These are phyloP conservation scores for Sanghuangporus sanghuang DNA, from an alignment of 1,284 basidiomycete species.

Conservation along the genomic window DNA sequence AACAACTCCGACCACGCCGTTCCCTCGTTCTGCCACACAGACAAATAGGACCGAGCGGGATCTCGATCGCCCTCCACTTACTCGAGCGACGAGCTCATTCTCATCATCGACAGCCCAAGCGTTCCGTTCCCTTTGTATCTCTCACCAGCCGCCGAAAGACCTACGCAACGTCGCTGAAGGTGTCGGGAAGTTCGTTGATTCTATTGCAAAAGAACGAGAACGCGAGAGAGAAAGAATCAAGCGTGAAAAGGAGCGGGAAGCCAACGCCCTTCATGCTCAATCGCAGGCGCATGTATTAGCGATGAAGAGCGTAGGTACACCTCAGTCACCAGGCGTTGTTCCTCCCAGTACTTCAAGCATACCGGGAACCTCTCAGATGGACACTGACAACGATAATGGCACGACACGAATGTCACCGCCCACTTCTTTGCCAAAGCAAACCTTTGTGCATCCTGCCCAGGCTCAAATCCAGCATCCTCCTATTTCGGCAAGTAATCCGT, in stretches of 20 bases:
- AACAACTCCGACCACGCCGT: constrained; percentile 24
- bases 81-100: constrained; percentile 35
- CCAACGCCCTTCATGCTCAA: not conserved
- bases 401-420: not conserved
- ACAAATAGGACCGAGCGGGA: not conserved
- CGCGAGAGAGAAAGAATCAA: constrained; percentile 65
- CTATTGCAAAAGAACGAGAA: constrained; percentile 65
- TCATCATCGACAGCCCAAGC: constrained; percentile 28
- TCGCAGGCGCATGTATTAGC: not conserved
- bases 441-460: constrained; percentile 5
- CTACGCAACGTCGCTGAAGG: constrained; percentile 46
- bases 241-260: constrained; percentile 44
- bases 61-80: constrained; percentile 7
- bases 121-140: constrained; percentile 28
- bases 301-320: not conserved
- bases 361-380: not conserved
- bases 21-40: constrained; percentile 24
- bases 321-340: not conserved
- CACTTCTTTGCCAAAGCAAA: not conserved
- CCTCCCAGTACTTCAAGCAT: not conserved
- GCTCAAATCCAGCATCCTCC: not conserved
- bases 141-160: constrained; percentile 26
- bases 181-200: constrained; percentile 63
- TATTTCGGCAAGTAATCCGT: not conserved
- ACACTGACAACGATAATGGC: not conserved